phyloP scores from a whole-genome alignment of 2,329 filamentous ascomycete species.

The Fusarium sp. region DNA sequence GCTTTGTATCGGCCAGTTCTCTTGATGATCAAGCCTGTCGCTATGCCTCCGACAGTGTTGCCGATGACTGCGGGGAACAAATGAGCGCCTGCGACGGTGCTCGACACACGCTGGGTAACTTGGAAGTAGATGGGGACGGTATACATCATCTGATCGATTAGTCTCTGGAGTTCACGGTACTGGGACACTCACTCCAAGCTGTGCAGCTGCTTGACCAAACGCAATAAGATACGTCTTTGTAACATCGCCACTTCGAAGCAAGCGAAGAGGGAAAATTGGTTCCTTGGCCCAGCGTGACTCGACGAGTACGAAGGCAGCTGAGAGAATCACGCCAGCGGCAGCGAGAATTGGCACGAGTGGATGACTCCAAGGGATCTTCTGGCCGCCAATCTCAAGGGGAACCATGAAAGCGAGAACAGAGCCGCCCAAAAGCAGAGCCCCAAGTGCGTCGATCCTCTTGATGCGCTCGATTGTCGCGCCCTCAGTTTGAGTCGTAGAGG shows the following conservation, averaged over 20 bases:
- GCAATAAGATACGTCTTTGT: slow-evolving; percentile 61
- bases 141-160: slow-evolving; percentile 57
- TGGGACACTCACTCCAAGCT: slow-evolving; percentile 32
- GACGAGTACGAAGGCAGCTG: slow-evolving; percentile 52
- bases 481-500: background rate
- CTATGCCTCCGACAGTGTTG: slow-evolving; percentile 69
- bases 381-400: slow-evolving; percentile 61
- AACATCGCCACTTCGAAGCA: slow-evolving; percentile 61
- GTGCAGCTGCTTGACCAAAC: slow-evolving; percentile 64
- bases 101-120: slow-evolving; percentile 64
- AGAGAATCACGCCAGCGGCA: slow-evolving; percentile 48
- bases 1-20: slow-evolving; percentile 67
- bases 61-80: slow-evolving; percentile 73
- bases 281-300: slow-evolving; percentile 58
- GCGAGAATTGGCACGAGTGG: slow-evolving; percentile 53
- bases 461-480: background rate
- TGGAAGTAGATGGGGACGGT: slow-evolving; percentile 75
- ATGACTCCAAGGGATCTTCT: slow-evolving; percentile 58
- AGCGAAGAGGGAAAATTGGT: slow-evolving; percentile 65
- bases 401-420: slow-evolving; percentile 63
- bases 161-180: accelerated
- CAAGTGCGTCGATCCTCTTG: slow-evolving; percentile 60
- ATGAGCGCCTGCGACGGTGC: slow-evolving; percentile 65
- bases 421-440: slow-evolving; percentile 61
- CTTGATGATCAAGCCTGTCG: slow-evolving; percentile 65